A percentile compares a stretch with the other conserved stretches of the same genome.
These are phyloP conservation scores for Isatis lusitanica DNA, from an alignment of 441 rosid genomes.

Conservation along the genomic window DNA sequence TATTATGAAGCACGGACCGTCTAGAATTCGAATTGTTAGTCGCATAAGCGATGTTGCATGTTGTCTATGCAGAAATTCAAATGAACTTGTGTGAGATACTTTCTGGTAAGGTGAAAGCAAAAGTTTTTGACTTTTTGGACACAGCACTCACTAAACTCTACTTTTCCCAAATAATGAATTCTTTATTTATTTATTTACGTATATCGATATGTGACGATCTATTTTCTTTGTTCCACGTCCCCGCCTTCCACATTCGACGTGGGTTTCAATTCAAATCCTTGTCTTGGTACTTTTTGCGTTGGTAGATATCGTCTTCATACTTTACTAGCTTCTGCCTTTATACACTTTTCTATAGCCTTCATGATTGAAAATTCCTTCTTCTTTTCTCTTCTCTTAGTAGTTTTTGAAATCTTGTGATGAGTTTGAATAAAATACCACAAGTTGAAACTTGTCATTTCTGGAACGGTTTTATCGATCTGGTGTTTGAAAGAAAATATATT, in stretches of 20 bases:
- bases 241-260: constrained; percentile 25
- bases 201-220: background rate
- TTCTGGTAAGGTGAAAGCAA: constrained; percentile 10
- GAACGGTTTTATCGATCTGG: background rate
- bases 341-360: constrained; percentile 3
- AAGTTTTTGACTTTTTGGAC: constrained; percentile 18
- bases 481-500: too few species aligned
- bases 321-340: background rate
- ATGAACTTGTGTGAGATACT: background rate
- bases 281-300: background rate
- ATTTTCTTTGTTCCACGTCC: background rate
- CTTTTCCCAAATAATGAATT: background rate
- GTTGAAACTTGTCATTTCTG: background rate
- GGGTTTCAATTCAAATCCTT: constrained; percentile 1
- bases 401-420: background rate
- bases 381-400: background rate
- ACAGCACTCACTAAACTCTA: constrained; percentile 7
- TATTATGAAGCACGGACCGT: background rate
- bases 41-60: background rate
- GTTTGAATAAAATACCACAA: background rate
- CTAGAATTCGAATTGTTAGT: constrained; percentile 10
- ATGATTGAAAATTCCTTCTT: background rate
- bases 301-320: constrained; percentile 1
- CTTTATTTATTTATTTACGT: background rate
- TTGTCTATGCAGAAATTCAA: background rate